phyloP scores from a whole-genome alignment of 2,329 filamentous ascomycete species.

The Trichoderma aggressivum region DNA sequence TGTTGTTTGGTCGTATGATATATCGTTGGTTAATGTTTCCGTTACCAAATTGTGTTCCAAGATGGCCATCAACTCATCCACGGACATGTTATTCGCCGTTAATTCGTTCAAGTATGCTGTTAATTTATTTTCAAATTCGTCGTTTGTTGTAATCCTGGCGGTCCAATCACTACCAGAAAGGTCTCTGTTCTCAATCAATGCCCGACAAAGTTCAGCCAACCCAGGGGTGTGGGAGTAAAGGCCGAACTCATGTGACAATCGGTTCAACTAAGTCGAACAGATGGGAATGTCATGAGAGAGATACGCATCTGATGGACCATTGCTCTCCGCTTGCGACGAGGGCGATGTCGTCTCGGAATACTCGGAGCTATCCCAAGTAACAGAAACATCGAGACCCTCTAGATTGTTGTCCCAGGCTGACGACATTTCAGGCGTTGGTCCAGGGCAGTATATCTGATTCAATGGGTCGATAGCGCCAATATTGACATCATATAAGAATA shows the following conservation, averaged over 20 bases:
- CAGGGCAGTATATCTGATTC: neutral
- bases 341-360: neutral
- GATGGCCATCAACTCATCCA: neutral
- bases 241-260: neutral
- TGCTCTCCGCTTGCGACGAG: neutral
- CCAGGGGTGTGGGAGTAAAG: neutral
- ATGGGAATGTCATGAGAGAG: neutral
- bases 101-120: neutral
- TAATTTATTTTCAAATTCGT: neutral
- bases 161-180: neutral
- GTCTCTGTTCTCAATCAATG: neutral
- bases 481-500: neutral
- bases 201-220: neutral
- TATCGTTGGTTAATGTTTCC: neutral
- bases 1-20: neutral
- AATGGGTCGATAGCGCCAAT: fast-evolving
- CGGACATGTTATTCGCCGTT: neutral
- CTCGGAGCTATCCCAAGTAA: neutral
- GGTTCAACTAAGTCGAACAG: neutral
- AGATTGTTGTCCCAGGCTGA: neutral
- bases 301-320: neutral
- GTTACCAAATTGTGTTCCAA: neutral
- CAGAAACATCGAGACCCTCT: too few relatives aligned
- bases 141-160: neutral
- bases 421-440: neutral